phyloP scores from a whole-genome alignment of 2,329 filamentous ascomycete species.

The Neocucurbitaria cava region DNA sequence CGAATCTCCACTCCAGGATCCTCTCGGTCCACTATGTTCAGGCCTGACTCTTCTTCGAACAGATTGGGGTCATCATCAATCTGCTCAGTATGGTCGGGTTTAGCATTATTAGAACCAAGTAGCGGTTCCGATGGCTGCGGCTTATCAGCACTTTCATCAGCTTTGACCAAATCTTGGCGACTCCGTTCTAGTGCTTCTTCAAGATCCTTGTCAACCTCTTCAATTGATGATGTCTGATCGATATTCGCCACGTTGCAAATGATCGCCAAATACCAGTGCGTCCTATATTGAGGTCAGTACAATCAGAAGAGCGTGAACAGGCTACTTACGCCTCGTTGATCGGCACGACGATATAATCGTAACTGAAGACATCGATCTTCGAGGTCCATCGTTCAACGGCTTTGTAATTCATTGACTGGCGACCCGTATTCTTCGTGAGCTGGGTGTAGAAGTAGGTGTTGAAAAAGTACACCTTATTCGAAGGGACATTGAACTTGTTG shows the following conservation, averaged over 20 bases:
- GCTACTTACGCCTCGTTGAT: conserved; percentile 73
- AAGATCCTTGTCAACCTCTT: conserved; percentile 11
- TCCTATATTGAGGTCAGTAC: conserved; percentile 11
- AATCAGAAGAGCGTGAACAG: not conserved
- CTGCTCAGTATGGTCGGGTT: not conserved
- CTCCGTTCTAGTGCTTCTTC: not conserved
- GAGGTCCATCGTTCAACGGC: conserved; percentile 88
- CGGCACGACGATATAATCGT: conserved; percentile 89
- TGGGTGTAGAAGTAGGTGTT: conserved; percentile 91
- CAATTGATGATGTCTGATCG: conserved; percentile 36
- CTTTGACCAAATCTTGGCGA: not conserved
- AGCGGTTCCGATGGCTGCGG: not conserved
- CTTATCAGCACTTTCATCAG: not conserved
- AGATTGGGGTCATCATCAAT: conserved; percentile 23
- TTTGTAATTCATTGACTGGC: conserved; percentile 75
- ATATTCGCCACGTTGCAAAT: conserved; percentile 85
- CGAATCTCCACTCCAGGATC: conserved; percentile 1
- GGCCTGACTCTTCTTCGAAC: conserved; percentile 26
- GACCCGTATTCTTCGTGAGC: conserved; percentile 65
- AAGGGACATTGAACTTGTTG: conserved; percentile 51
- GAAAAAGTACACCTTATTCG: conserved; percentile 80
- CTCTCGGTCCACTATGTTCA: conserved; percentile 31
- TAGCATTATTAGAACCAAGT: not conserved
- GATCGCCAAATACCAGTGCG: conserved; percentile 93
- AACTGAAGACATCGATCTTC: conserved; percentile 81